These are phyloP conservation scores for Paxillus ammoniavirescens DNA, from an alignment of 768 basidiomycete genomes.

Conservation along the genomic window DNA sequence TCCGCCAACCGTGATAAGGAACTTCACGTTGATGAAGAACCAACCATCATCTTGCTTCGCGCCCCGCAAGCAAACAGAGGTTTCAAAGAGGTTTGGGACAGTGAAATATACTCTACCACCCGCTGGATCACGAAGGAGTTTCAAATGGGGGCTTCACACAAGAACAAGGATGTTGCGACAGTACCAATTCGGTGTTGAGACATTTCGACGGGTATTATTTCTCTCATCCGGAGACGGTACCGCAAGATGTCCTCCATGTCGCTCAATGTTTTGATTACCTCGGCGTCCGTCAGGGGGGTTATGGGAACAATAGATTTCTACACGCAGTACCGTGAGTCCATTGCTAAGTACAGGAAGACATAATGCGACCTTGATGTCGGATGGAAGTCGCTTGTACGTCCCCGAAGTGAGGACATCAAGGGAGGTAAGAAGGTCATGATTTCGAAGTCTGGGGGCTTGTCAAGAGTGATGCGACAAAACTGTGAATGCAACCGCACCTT, in stretches of 20 bases:
- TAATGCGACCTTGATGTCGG: slow-evolving; percentile 65
- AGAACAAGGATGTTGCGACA: slow-evolving; percentile 23
- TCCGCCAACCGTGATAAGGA: slow-evolving; percentile 70
- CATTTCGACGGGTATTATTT: slow-evolving; percentile 84
- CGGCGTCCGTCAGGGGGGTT: slow-evolving; percentile 61
- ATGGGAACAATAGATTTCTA: slow-evolving; percentile 73
- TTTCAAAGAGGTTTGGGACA: slow-evolving; percentile 70
- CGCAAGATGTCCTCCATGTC: slow-evolving; percentile 79
- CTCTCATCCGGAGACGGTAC: slow-evolving; percentile 74
- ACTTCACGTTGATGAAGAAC: slow-evolving; percentile 82
- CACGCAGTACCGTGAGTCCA: slow-evolving; percentile 20
- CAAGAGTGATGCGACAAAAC: background rate
- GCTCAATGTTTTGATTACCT: slow-evolving; percentile 61
- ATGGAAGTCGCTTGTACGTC: slow-evolving; percentile 80
- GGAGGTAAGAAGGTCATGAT: slow-evolving; percentile 91
- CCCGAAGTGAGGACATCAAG: slow-evolving; percentile 86
- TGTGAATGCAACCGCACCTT: slow-evolving; percentile 46
- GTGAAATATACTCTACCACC: slow-evolving; percentile 80
- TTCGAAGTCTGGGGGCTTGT: slow-evolving; percentile 62
- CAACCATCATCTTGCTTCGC: slow-evolving; percentile 70
- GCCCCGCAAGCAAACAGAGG: slow-evolving; percentile 71
- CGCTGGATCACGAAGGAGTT: slow-evolving; percentile 38
- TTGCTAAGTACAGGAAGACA: slow-evolving; percentile 12
- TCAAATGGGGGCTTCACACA: slow-evolving; percentile 8
- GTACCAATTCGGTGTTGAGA: slow-evolving; percentile 63